Conservation (phyloP, 139 green algal genomes). For the Chlamydomonas applanata region DNA sequence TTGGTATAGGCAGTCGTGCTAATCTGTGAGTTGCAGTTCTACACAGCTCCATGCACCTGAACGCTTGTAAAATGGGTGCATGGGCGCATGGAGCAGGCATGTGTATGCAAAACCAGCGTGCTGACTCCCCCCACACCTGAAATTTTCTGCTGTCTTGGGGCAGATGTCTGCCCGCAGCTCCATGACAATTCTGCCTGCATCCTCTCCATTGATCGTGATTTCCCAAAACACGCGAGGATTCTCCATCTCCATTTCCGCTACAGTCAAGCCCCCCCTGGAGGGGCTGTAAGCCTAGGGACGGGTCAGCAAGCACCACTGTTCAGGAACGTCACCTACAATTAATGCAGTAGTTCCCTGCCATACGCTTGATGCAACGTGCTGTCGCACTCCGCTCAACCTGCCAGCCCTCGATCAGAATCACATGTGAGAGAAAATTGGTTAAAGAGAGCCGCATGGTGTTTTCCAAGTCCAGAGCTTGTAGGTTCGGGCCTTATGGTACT, state of each 20-base stretch:
- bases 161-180: conserved; percentile 69
- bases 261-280: too few species aligned
- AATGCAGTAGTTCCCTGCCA: too few species aligned
- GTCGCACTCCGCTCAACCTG: too few species aligned
- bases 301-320: too few species aligned
- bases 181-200: conserved; percentile 64
- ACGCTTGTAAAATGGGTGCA: not conserved
- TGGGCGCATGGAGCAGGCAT: not conserved
- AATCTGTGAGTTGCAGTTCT: not conserved
- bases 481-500: too few species aligned
- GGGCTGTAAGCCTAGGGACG: too few species aligned
- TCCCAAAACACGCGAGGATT: conserved; percentile 69
- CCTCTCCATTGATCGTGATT: conserved; percentile 53
- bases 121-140: conserved; percentile 41
- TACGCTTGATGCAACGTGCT: too few species aligned
- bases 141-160: conserved; percentile 87
- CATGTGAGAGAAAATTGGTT: too few species aligned
- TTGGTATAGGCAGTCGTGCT: not conserved
- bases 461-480: too few species aligned
- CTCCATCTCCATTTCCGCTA: conserved; percentile 14
- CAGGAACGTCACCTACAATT: too few species aligned
- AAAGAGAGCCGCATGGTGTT: too few species aligned
- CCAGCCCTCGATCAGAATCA: too few species aligned
- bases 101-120: not conserved
- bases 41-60: not conserved